Evolutionary conservation across 2,329 filamentous ascomycete genomes (phyloP).

Genomic region (Eutypa lata): DNA sequence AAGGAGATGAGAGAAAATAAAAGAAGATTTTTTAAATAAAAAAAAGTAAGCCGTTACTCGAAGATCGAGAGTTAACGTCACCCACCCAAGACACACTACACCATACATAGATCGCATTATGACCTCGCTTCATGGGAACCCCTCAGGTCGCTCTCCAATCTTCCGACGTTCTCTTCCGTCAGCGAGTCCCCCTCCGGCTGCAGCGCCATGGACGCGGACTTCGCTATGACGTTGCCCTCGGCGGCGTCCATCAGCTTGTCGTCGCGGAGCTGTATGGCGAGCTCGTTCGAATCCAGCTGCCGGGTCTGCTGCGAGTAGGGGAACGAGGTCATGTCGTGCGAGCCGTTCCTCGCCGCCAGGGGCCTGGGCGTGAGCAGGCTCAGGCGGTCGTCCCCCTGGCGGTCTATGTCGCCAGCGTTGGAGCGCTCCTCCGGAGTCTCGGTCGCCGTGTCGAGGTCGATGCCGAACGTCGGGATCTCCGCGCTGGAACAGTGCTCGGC

Average conservation of each 20-base stretch:
- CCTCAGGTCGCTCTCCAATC: constrained; percentile 31
- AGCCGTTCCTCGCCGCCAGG: constrained; percentile 33
- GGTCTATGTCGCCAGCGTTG: constrained; percentile 2
- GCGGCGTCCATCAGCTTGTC: constrained; percentile 47
- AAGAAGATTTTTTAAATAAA: no score
- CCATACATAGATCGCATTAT: no score
- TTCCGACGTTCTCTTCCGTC: constrained; percentile 53
- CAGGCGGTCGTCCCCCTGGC: constrained; percentile 9
- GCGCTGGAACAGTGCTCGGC: constrained; percentile 36
- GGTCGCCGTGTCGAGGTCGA: constrained; percentile 6
- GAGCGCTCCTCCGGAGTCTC: constrained; percentile 16
- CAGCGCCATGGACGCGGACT: constrained; percentile 9
- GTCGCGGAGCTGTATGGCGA: constrained; percentile 42
- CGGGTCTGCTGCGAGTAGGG: constrained; percentile 33
- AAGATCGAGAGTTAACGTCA: background rate
- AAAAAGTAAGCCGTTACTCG: background rate
- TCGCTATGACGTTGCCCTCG: constrained; percentile 30
- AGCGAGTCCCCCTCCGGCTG: constrained; percentile 41
- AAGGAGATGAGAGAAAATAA: background rate
- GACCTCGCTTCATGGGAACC: no score
- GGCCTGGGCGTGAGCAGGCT: constrained; percentile 38
- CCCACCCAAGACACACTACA: no score
- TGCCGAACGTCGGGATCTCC: constrained; percentile 17
- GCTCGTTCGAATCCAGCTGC: constrained; percentile 32
- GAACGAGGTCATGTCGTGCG: constrained; percentile 34